Conservation (phyloP, 2,329 filamentous ascomycete genomes). For the Metarhizium brunneum region DNA sequence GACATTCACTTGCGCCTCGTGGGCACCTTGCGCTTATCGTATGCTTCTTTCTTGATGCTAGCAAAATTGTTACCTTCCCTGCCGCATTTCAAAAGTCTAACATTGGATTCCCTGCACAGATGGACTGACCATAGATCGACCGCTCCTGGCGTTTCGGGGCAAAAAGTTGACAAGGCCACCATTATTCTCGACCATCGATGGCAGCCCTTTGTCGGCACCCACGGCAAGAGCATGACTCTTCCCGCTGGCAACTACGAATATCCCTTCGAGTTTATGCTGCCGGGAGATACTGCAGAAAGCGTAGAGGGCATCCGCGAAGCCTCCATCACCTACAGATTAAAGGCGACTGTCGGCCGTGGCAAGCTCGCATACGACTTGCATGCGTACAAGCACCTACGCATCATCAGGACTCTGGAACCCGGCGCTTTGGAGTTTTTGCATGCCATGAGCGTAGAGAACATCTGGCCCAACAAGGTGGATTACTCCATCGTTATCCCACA, state of each 20-base stretch:
- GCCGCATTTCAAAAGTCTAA: constrained; percentile 7
- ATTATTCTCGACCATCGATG: constrained; percentile 61
- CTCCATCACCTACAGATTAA: constrained; percentile 82
- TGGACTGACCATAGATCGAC: constrained; percentile 44
- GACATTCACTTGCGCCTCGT: constrained; percentile 64
- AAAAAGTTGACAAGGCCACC: constrained; percentile 48
- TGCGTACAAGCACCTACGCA: constrained; percentile 66
- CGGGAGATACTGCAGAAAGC: constrained; percentile 70
- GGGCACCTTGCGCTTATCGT: constrained; percentile 58
- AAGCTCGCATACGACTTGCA: constrained; percentile 84
- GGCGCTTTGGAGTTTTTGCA: constrained; percentile 71
- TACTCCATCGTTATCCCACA: constrained; percentile 91
- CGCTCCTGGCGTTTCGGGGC: constrained; percentile 48
- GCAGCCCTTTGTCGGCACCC: constrained; percentile 51
- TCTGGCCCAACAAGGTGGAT: constrained; percentile 96
- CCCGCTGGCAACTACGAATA: constrained; percentile 75
- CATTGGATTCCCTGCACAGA: constrained; percentile 18
- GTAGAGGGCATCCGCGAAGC: constrained; percentile 82
- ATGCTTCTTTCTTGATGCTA: constrained; percentile 21
- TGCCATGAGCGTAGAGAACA: constrained; percentile 91
- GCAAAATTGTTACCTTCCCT: constrained; percentile 1
- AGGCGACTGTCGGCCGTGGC: constrained; percentile 78
- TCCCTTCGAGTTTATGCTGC: constrained; percentile 66
- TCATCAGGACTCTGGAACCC: constrained; percentile 69
- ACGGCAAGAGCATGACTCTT: constrained; percentile 50